Conservation (phyloP, 805 yeast genomes). For the Zygosaccharomyces gambellarensis region DNA sequence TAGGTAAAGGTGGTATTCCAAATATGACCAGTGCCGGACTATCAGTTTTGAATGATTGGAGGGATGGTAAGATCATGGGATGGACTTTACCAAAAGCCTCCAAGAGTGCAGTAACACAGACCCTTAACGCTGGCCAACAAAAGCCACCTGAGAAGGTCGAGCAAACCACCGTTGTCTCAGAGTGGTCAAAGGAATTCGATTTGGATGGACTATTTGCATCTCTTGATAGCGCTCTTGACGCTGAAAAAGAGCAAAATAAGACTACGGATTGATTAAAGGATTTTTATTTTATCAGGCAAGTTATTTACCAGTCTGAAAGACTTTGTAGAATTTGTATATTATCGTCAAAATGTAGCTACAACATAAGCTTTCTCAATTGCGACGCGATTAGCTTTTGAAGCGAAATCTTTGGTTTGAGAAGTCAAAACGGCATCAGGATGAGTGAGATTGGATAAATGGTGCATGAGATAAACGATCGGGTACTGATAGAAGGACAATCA, state of each 20-base stretch:
- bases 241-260: conserved; percentile 23
- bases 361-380: not conserved
- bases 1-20: conserved; percentile 91
- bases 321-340: conserved; percentile 4
- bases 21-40: conserved; percentile 81
- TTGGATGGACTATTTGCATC: conserved; percentile 69
- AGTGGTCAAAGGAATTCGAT: conserved; percentile 94
- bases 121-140: conserved; percentile 33
- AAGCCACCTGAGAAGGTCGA: conserved; percentile 44
- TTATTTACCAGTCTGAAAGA: not conserved
- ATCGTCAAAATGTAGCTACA: conserved; percentile 1
- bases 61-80: conserved; percentile 90
- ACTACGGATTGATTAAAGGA: conserved; percentile 6
- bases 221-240: conserved; percentile 34
- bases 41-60: conserved; percentile 87
- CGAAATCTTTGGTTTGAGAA: not conserved
- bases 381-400: not conserved
- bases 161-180: conserved; percentile 74
- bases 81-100: conserved; percentile 76
- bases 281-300: not conserved
- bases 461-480: conserved; percentile 29
- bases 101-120: conserved; percentile 36
- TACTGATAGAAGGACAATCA: conserved; percentile 39
- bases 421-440: not conserved
- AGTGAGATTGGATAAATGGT: conserved; percentile 9